Conservation (phyloP, 2,329 filamentous ascomycete genomes). For the Kalmusia sp. region DNA sequence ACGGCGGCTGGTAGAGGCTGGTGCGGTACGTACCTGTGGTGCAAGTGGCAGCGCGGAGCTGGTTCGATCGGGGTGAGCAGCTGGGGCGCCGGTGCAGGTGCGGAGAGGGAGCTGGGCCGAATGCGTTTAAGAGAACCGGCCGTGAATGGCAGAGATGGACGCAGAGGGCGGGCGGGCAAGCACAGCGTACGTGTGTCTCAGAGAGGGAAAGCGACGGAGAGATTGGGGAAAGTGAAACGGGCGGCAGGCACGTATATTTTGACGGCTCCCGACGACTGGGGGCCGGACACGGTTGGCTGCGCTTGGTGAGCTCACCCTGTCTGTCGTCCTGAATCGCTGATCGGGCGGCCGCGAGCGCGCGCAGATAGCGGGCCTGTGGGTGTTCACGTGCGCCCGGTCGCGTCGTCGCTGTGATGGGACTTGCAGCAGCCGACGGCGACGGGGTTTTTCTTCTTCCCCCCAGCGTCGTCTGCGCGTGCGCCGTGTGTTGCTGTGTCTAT, state of each 20-base stretch:
- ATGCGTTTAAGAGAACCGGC: conserved; percentile 12
- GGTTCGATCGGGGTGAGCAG: conserved; percentile 3
- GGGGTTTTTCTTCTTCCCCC: too few species aligned
- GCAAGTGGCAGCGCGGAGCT: neutral
- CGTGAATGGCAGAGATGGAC: conserved; percentile 8
- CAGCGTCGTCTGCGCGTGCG: neutral
- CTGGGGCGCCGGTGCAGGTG: conserved; percentile 17
- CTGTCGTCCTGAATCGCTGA: conserved; percentile 39
- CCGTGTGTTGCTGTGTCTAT: neutral
- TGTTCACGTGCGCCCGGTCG: neutral
- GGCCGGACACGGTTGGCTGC: conserved; percentile 35
- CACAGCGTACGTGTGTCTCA: conserved; percentile 49
- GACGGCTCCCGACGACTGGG: conserved; percentile 29
- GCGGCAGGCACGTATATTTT: conserved; percentile 46
- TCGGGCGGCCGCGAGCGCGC: conserved; percentile 17
- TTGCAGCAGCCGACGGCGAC: too few species aligned
- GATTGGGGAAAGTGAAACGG: conserved; percentile 50
- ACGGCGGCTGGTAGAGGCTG: conserved; percentile 27
- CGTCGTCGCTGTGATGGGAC: neutral
- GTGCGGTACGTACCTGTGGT: conserved; percentile 11
- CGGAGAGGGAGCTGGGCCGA: conserved; percentile 25
- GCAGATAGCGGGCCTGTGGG: neutral
- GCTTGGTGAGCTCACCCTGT: conserved; percentile 33
- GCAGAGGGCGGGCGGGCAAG: conserved; percentile 23
- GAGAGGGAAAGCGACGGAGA: conserved; percentile 49